Evolutionary conservation across 108 stramenopile species (phyloP).

Genomic region (Skeletonema potamos): DNA sequence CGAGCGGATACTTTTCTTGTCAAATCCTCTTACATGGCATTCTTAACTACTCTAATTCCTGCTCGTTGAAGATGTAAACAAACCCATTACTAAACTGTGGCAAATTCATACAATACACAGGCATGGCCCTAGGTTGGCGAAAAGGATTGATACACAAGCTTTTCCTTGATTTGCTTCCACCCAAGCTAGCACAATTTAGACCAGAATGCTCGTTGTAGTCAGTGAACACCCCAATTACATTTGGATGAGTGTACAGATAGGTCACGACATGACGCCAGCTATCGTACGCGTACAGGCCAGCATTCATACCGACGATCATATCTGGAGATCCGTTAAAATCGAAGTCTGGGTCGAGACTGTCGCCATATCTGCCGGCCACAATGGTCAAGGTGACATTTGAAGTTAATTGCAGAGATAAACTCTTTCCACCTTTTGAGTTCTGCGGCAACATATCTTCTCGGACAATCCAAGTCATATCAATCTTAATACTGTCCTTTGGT

Average conservation of each 20-base stretch:
- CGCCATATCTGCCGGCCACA: constrained; percentile 77
- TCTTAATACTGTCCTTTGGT: constrained; percentile 52
- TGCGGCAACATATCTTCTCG: constrained; percentile 82
- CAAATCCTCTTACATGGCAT: constrained; percentile 62
- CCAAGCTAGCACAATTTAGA: constrained; percentile 79
- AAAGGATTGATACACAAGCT: constrained; percentile 81
- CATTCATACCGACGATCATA: constrained; percentile 84
- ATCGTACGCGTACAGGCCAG: constrained; percentile 86
- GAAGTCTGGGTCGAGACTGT: constrained; percentile 78
- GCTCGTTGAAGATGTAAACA: constrained; percentile 83
- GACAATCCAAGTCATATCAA: constrained; percentile 80
- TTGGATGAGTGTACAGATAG: constrained; percentile 54
- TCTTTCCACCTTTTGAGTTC: constrained; percentile 3
- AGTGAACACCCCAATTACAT: constrained; percentile 79
- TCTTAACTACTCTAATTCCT: constrained; percentile 53
- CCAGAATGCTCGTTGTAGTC: constrained; percentile 91
- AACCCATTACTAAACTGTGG: constrained; percentile 90
- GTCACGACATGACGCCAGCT: constrained; percentile 79
- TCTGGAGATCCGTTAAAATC: constrained; percentile 86
- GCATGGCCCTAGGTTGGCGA: constrained; percentile 86
- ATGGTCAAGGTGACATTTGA: constrained; percentile 51
- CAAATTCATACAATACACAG: constrained; percentile 88
- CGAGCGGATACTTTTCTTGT: constrained; percentile 59
- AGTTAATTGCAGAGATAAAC: constrained; percentile 48
- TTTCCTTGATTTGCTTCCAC: constrained; percentile 59